Evolutionary conservation across 2,329 filamentous ascomycete genomes (phyloP), one percentile per base, ranked within the genome.

Genomic region (Phyllosticta ampelicida): DNA sequence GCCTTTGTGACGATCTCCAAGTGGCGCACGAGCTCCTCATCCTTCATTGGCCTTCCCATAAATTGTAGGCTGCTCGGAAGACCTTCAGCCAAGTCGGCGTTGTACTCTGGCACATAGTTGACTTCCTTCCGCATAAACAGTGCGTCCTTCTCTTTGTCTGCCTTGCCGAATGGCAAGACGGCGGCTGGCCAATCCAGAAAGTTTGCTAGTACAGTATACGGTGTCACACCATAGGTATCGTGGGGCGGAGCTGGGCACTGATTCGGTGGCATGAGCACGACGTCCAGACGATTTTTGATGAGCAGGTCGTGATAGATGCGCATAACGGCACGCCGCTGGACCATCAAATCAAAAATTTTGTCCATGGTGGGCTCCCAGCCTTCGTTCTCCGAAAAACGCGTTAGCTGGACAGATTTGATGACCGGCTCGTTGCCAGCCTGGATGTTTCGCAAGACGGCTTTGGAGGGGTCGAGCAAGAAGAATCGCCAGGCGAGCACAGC

Each of bases 141-240:
- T 11, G 58, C 65, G 60, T 80, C 79, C 23, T 71, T 60, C 5
- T 67, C 65, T 56, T 74, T 75, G 0, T 74, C 70, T 1, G 75
- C 76, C 16, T 67, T 73, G 2, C 72, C 68, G 58, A 72, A 77
- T 0, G 76, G 77, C 55, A 82, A 69, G 1, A 79, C 73, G 8
- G 75, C 78, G 2, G 77, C 74, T 2, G 79, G 79, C 63, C 78
- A 81, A 75, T 82, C 77, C 4, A 82, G 62, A 9, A 81, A 20
- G 60, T 83, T 84, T 65, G 74, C 74, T 28, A 82, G 60, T 18
- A 75, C 64, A 0, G 80, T 82, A 55, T 79, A 80, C 0, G 72
- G 66, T 1, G 75, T 69, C 0, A 71, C 26, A 0, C 55, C 55
- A 13, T 53, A 58, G 23, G 55, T 49, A 18, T 58, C 55, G 6